A percentile compares a stretch with the other conserved stretches of the same genome.
phyloP scores from a whole-genome alignment of 805 yeast genomes.

The Candida alai region DNA sequence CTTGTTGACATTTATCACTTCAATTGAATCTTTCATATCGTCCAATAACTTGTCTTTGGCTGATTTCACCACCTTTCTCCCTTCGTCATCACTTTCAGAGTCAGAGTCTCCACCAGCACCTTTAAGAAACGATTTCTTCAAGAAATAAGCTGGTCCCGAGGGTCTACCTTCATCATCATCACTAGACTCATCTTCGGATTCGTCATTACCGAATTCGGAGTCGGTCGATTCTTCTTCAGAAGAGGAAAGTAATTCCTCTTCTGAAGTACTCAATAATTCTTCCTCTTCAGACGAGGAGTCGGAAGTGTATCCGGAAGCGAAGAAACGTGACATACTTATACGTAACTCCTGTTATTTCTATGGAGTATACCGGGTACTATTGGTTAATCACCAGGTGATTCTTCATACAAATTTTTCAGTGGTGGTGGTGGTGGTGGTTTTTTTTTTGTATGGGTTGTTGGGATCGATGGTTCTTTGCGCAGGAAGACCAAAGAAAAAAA shows the following conservation, averaged over 20 bases:
- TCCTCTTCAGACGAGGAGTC: conserved; percentile 53
- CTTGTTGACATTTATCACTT: conserved; percentile 64
- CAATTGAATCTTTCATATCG: conserved; percentile 69
- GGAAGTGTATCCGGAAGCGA: conserved; percentile 59
- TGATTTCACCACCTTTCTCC: conserved; percentile 82
- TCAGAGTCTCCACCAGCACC: conserved; percentile 37
- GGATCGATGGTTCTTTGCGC: too few species aligned
- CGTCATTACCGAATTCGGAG: conserved; percentile 49
- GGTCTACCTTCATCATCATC: conserved; percentile 32
- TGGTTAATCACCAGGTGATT: too few species aligned
- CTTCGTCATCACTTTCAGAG: conserved; percentile 58
- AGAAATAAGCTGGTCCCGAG: conserved; percentile 52
- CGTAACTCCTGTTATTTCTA: not conserved
- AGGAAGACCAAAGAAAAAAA: too few species aligned
- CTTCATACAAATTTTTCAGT: too few species aligned
- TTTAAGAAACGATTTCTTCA: conserved; percentile 47
- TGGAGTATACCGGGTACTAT: too few species aligned
- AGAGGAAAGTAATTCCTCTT: conserved; percentile 51
- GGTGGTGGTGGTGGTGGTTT: too few species aligned
- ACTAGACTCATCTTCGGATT: conserved; percentile 30
- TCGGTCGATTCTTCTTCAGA: conserved; percentile 41
- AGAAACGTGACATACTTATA: conserved; percentile 88
- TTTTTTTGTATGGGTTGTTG: too few species aligned
- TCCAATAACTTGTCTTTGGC: conserved; percentile 91
- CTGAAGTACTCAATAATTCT: conserved; percentile 52